Evolutionary conservation across 2,329 filamentous ascomycete genomes (phyloP), one percentile per base, ranked within the genome.

Genomic region (Apiospora malaysiana): DNA sequence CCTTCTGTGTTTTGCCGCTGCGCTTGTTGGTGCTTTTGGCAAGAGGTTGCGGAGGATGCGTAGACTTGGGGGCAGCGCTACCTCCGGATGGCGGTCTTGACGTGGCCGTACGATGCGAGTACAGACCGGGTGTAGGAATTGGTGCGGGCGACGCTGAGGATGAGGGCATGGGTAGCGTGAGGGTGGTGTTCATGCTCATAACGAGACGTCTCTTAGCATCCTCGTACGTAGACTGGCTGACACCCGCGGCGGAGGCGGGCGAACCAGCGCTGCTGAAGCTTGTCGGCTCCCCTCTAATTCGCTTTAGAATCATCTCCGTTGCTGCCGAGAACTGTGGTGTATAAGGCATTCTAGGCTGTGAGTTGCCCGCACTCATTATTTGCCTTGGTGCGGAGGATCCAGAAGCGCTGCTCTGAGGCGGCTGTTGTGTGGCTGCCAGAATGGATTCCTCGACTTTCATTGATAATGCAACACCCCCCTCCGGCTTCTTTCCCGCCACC

Each of bases 301-400:
- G 75, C 66, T 82, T 79, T 3, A 83, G 75, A 10, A 83, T 83
- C 81, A 83, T 79, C 72, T 83, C 79, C 0, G 82, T 83, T 1
- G 81, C 77, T 10, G 81, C 79, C 0, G 80, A 78, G 72, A 80
- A 80, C 51, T 80, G 78, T 1, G 78, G 78, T 16, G 78, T 70
- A 78, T 81, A 75, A 77, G 74, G 72, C 76, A 79, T 70, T 71
- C 75, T 72, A 9, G 67, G 18, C 23, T 69, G 69, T 7, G 71
- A 63, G 77, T 78, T 65, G 51, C 75, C 47, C 2, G 77, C 76
- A 47, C 77, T 79, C 21, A 75, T 27, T n/a, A 71, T 68, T 4
- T 63, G 51, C 42, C 59, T 70, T 5, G 68, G 42, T 8, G 65
- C 69, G 4, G 65, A 45, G 4, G 42, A 12, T n/a, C 40, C 40